A percentile compares a stretch with the other conserved stretches of the same genome.
Evolutionary conservation across 345 rosid species (phyloP).

Genomic region (Excoecaria agallocha): DNA sequence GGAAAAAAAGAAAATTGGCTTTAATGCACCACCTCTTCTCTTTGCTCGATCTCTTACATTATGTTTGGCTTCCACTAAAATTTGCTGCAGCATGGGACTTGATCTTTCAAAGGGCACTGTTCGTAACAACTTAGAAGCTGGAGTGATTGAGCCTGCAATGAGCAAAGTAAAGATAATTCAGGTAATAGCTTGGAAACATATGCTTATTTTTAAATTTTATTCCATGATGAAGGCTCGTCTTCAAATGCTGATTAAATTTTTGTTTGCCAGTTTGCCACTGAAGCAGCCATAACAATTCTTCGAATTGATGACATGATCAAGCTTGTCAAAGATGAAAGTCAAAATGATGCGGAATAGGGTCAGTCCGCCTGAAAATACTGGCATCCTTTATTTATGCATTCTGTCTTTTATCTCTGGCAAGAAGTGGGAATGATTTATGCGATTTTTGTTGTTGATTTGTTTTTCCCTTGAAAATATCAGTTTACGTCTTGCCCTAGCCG

Average conservation of each 20-base stretch:
- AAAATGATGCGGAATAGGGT: slow-evolving; percentile 47
- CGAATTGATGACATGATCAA: slow-evolving; percentile 98
- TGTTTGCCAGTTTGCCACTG: slow-evolving; percentile 71
- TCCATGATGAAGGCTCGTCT: background rate
- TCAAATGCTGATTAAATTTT: background rate
- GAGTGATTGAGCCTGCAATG: slow-evolving; percentile 99
- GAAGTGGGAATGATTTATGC: background rate
- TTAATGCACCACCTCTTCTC: background rate
- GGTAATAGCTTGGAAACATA: slow-evolving; percentile 36
- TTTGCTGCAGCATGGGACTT: slow-evolving; percentile 83
- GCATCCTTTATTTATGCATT: background rate
- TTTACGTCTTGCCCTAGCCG: background rate
- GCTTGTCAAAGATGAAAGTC: slow-evolving; percentile 88
- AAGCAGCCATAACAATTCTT: slow-evolving; percentile 96
- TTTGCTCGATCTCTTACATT: background rate
- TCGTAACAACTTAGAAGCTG: slow-evolving; percentile 95
- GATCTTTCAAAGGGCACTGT: slow-evolving; percentile 76
- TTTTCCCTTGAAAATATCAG: background rate
- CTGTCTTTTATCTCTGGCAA: background rate
- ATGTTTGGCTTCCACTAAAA: slow-evolving; percentile 1
- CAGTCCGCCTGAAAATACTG: background rate
- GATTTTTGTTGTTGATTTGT: background rate
- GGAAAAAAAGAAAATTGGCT: background rate
- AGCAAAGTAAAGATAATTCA: slow-evolving; percentile 99
- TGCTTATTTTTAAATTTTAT: background rate